phyloP scores from a whole-genome alignment of 2,329 filamentous ascomycete species.

The Pleomassaria siparia region DNA sequence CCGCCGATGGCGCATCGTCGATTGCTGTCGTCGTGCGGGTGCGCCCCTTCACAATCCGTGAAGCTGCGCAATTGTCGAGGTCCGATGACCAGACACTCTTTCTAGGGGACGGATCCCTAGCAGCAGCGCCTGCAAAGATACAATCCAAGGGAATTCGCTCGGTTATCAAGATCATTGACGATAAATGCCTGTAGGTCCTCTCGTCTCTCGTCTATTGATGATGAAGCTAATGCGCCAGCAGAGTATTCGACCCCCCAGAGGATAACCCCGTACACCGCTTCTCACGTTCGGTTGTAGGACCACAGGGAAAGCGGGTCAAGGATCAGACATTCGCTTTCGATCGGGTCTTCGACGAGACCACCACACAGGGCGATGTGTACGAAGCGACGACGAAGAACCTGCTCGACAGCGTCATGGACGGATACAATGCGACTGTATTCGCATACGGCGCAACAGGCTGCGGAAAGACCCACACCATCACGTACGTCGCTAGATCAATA shows the following conservation, averaged over 20 bases:
- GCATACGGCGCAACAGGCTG: slow-evolving; percentile 97
- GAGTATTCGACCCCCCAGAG: slow-evolving; percentile 95
- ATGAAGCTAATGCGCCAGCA: slow-evolving; percentile 45
- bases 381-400: slow-evolving; percentile 85
- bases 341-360: slow-evolving; percentile 93
- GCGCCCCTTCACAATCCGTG: slow-evolving; percentile 75
- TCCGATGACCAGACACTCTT: slow-evolving; percentile 86
- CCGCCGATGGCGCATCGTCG: slow-evolving; percentile 50
- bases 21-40: slow-evolving; percentile 61
- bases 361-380: slow-evolving; percentile 89
- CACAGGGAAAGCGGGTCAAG: slow-evolving; percentile 85
- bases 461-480: slow-evolving; percentile 97
- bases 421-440: slow-evolving; percentile 98
- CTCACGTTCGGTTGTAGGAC: slow-evolving; percentile 70
- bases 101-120: slow-evolving; percentile 93
- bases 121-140: slow-evolving; percentile 80
- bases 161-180: slow-evolving; percentile 95
- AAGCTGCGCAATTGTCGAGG: slow-evolving; percentile 85
- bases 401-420: slow-evolving; percentile 93
- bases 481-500: slow-evolving; percentile 30
- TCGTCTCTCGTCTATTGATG: slow-evolving; percentile 1
- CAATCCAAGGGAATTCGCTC: slow-evolving; percentile 83
- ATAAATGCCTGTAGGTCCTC: slow-evolving; percentile 80
- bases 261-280: slow-evolving; percentile 90
- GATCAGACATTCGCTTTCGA: slow-evolving; percentile 98